A percentile compares a stretch with the other conserved stretches of the same genome.
These are phyloP conservation scores for Amanita polypyramis DNA, from an alignment of 768 basidiomycete genomes.

Conservation along the genomic window DNA sequence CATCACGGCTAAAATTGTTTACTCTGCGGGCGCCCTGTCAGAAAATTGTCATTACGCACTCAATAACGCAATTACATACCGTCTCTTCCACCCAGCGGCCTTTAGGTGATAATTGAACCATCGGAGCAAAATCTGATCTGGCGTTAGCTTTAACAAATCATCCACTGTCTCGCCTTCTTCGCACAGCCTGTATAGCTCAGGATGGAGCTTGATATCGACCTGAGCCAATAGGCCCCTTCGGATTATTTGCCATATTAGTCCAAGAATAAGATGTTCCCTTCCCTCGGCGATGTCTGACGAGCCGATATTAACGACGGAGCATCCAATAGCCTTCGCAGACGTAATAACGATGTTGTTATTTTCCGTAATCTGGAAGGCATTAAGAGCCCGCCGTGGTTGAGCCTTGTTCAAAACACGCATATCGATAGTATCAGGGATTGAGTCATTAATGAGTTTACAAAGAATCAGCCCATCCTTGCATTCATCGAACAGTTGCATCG, in stretches of 20 bases:
- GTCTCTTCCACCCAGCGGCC: slow-evolving; percentile 83
- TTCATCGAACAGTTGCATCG: slow-evolving; percentile 98
- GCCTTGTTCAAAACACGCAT: slow-evolving; percentile 95
- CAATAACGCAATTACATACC: slow-evolving; percentile 29
- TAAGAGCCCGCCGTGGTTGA: slow-evolving; percentile 67
- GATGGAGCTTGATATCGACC: slow-evolving; percentile 97
- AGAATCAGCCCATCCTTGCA: slow-evolving; percentile 92
- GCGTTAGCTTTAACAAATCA: slow-evolving; percentile 85
- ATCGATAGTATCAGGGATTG: slow-evolving; percentile 98
- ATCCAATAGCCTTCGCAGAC: slow-evolving; percentile 95
- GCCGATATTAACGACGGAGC: slow-evolving; percentile 98
- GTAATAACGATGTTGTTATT: slow-evolving; percentile 99
- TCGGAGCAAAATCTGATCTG: slow-evolving; percentile 93
- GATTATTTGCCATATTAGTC: slow-evolving; percentile 98
- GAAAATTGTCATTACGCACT: not conserved
- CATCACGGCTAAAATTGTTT: slow-evolving; percentile 95
- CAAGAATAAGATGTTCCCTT: slow-evolving; percentile 91
- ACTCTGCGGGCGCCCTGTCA: slow-evolving; percentile 45
- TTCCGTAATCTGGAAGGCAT: slow-evolving; percentile 98
- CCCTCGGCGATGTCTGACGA: slow-evolving; percentile 88
- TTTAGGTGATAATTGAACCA: slow-evolving; percentile 99
- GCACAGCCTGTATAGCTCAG: slow-evolving; percentile 90
- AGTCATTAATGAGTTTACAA: slow-evolving; percentile 98
- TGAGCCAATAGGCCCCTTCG: slow-evolving; percentile 85
- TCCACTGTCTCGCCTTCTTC: slow-evolving; percentile 98